A percentile compares a stretch with the other conserved stretches of the same genome.
These are phyloP conservation scores for Tetrapisispora phaffii DNA, from an alignment of 805 yeast species.

Conservation along the genomic window DNA sequence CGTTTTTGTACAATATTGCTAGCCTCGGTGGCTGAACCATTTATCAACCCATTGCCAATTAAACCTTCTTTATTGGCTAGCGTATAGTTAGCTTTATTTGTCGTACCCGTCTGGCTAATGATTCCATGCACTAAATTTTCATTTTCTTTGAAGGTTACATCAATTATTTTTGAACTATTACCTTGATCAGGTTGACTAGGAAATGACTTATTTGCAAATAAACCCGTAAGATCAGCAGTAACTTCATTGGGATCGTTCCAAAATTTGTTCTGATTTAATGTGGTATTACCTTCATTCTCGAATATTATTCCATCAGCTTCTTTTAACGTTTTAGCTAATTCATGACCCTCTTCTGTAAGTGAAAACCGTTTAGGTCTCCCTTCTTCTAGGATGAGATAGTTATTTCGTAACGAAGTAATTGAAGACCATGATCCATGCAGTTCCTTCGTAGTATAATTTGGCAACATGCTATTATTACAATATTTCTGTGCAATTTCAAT, in stretches of 20 bases:
- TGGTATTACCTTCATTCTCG: slow-evolving; percentile 9
- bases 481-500: slow-evolving; percentile 42
- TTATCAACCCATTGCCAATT: neutral
- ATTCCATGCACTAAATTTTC: neutral
- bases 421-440: slow-evolving; percentile 71
- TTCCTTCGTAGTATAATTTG: slow-evolving; percentile 52
- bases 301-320: slow-evolving; percentile 35
- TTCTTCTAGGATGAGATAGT: slow-evolving; percentile 43
- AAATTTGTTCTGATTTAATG: neutral
- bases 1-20: slow-evolving; percentile 12
- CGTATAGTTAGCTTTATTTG: too few relatives aligned
- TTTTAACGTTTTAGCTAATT: slow-evolving; percentile 48
- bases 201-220: neutral
- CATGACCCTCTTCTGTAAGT: slow-evolving; percentile 61
- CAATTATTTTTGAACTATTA: slow-evolving; percentile 9
- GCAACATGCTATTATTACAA: slow-evolving; percentile 47
- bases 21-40: neutral
- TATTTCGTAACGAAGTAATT: slow-evolving; percentile 49
- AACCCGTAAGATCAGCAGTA: slow-evolving; percentile 16
- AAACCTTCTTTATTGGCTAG: neutral
- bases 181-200: neutral
- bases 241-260: slow-evolving; percentile 4
- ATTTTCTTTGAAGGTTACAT: slow-evolving; percentile 12
- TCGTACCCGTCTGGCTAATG: neutral
- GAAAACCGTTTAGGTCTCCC: slow-evolving; percentile 54